These are phyloP conservation scores for Eutypella sp. DNA, from an alignment of 2,329 filamentous ascomycete genomes.

Conservation along the genomic window DNA sequence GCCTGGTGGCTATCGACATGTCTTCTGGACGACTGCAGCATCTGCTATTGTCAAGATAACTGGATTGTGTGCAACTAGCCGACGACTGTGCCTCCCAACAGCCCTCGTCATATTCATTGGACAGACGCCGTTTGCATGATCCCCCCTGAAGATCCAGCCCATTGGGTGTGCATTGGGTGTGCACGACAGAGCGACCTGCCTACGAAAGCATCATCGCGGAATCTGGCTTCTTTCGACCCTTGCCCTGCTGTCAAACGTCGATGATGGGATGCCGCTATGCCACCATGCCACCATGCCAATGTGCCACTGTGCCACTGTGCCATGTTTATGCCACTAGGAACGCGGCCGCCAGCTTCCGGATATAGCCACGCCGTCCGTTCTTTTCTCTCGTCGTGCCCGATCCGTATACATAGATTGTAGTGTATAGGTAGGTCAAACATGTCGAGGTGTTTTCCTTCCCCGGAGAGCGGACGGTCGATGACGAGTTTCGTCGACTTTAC, in stretches of 20 bases:
- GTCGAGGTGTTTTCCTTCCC: too few species aligned
- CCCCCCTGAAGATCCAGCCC: slow-evolving; percentile 18
- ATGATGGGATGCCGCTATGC: slow-evolving; percentile 13
- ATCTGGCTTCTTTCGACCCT: slow-evolving; percentile 10
- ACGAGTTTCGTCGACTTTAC: too few species aligned
- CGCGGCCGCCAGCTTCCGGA: slow-evolving; percentile 9
- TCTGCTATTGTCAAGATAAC: background rate
- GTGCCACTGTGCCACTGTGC: too few species aligned
- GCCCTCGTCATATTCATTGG: slow-evolving; percentile 15
- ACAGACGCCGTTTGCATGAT: slow-evolving; percentile 23
- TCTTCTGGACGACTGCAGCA: background rate
- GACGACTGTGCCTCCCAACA: background rate
- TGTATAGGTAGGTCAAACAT: too few species aligned
- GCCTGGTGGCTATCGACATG: too few species aligned
- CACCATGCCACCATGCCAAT: too few species aligned
- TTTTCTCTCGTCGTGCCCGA: background rate
- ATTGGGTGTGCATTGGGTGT: too few species aligned
- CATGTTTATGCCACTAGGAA: slow-evolving; percentile 8
- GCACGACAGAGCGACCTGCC: slow-evolving; percentile 19
- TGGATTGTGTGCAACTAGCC: background rate
- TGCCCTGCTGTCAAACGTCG: slow-evolving; percentile 9
- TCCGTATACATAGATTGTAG: too few species aligned
- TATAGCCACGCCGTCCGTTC: slow-evolving; percentile 23
- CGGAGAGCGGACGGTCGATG: too few species aligned
- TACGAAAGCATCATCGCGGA: slow-evolving; percentile 16